Evolutionary conservation across 1,139 yeast genomes (phyloP), one percentile per base, ranked within the genome.

Genomic region (Wickerhamomyces sp.): DNA sequence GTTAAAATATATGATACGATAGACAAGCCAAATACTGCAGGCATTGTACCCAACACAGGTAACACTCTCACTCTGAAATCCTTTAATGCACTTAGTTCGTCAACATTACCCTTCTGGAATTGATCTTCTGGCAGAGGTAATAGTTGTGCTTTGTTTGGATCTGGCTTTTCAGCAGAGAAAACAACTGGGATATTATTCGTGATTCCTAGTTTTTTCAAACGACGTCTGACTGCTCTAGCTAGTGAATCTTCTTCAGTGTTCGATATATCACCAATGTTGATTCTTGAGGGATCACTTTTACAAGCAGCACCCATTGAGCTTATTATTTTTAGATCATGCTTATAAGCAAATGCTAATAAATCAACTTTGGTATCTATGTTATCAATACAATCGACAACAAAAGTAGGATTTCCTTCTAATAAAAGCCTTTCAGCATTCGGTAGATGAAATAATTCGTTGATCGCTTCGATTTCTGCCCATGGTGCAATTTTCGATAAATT

Each of bases 221-320:
- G 74, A 50, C 95, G 75, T 56, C 98, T 74, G 7, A 90, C 95
- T 1, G 89, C 68, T 49, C 95, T 76, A n/a, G 96, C 85, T 40
- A 92, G 69, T 4, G 97, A 95, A 59, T 92, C 98, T 62, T 92
- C 98, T 54, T 85, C 94, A 0, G 98, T 77, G 31, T 67, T 67
- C 26, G 87, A 81, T 22, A 88, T 74, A 55, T 86, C 94, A 14
- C 89, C 90, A 32, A 85, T 71, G 63, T 85, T 74, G 60, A 90
- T 72, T 63, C 97, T 61, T 49, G 96, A 74, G 48, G 96, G 81
- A 65, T 94, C 83, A 58, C 95, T 70, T 67, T 90, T 81, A 54
- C 96, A 84, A 7, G 96, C 96, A 1, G 98, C 97, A 19, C 98
- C 98, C 76, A 95, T 95, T 0, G 96, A 86, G 3, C 95, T 81